Conservation (phyloP, 345 rosid species). For the Orychophragmus violaceus region DNA sequence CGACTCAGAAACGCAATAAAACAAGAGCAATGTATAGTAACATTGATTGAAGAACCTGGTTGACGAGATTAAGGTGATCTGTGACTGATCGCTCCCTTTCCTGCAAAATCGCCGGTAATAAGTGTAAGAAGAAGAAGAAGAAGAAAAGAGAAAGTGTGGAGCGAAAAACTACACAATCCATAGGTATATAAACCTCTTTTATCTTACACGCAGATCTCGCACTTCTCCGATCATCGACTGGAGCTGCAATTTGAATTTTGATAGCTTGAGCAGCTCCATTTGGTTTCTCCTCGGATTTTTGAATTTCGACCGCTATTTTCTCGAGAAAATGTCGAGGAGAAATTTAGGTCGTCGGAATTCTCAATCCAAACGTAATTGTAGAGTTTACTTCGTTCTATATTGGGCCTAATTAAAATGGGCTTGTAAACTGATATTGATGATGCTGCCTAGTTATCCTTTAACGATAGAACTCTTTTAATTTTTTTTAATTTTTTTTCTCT, state of each 20-base stretch:
- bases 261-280: slow-evolving; percentile 80
- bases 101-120: slow-evolving; percentile 28
- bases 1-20: not conserved
- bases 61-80: slow-evolving; percentile 38
- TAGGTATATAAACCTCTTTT: slow-evolving; percentile 1
- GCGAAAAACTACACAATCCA: slow-evolving; percentile 6
- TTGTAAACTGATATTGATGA: no score
- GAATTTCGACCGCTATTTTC: slow-evolving; percentile 22
- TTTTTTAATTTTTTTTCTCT: no score
- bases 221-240: slow-evolving; percentile 55
- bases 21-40: not conserved
- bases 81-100: slow-evolving; percentile 53
- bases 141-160: not conserved
- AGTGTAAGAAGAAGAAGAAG: not conserved
- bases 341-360: slow-evolving; percentile 11
- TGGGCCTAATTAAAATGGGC: slow-evolving; percentile 17
- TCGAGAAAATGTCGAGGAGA: not conserved
- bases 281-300: slow-evolving; percentile 14
- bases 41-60: slow-evolving; percentile 42
- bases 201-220: slow-evolving; percentile 58
- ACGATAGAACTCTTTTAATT: no score
- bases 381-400: not conserved
- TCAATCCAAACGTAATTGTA: not conserved
- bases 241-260: slow-evolving; percentile 79
- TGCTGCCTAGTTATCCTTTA: no score